These are phyloP conservation scores for Dipteronia sinensis DNA, from an alignment of 345 rosid genomes.

Conservation along the genomic window DNA sequence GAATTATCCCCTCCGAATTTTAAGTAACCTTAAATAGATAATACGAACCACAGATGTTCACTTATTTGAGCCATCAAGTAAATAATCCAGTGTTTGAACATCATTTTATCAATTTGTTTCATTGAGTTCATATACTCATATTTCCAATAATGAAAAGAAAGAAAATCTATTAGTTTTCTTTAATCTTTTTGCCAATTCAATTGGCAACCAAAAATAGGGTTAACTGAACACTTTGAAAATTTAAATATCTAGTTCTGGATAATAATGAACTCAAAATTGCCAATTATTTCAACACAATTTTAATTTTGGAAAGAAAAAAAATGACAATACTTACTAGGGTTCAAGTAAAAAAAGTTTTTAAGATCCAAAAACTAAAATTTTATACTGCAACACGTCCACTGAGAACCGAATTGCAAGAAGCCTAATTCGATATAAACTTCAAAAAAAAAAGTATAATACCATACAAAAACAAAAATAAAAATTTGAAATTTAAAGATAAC, in stretches of 20 bases:
- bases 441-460: not conserved
- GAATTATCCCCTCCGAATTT: conserved; percentile 25
- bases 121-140: not conserved
- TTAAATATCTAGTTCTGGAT: not conserved
- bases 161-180: not conserved
- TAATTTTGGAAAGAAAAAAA: too few species aligned
- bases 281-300: not conserved
- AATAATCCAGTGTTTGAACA: not conserved
- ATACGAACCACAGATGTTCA: not conserved
- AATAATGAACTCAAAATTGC: not conserved
- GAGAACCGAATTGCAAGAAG: not conserved
- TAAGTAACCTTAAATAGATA: not conserved
- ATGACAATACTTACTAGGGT: not conserved
- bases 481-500: not conserved
- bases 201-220: not conserved
- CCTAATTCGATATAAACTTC: not conserved
- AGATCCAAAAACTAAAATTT: conserved; percentile 14
- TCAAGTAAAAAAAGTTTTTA: conserved; percentile 1
- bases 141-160: not conserved
- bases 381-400: not conserved
- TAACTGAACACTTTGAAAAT: not conserved
- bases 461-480: not conserved
- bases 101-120: not conserved
- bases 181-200: not conserved
- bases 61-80: not conserved